Percentiles rank a stretch among this genome's conserved stretches.
Evolutionary conservation across 176 grass and related monocot species (phyloP).

Genomic region (Otatea glauca): DNA sequence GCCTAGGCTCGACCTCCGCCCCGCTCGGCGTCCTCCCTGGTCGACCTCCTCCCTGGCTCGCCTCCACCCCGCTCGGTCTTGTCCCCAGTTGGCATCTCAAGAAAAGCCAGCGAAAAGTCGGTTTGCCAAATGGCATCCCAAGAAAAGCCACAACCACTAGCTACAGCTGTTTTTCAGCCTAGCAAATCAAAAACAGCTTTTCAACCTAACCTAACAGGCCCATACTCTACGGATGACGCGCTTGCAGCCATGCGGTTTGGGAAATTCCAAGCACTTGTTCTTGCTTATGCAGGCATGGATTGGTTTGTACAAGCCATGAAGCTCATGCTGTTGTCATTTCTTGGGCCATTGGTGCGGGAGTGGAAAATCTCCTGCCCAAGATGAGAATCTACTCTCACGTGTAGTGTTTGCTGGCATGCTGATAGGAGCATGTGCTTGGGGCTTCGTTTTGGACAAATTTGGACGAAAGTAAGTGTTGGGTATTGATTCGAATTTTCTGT

Average conservation of each 20-base stretch:
- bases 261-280: slow-evolving; percentile 76
- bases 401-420: slow-evolving; percentile 87
- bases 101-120: too few species aligned
- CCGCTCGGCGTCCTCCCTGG: too few species aligned
- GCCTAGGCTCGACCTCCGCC: too few species aligned
- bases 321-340: slow-evolving; percentile 84
- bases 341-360: slow-evolving; percentile 65
- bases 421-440: slow-evolving; percentile 72
- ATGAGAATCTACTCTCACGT: slow-evolving; percentile 79
- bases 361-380: slow-evolving; percentile 64
- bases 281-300: slow-evolving; percentile 79
- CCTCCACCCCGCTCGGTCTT: too few species aligned
- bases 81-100: too few species aligned
- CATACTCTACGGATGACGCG: slow-evolving; percentile 75
- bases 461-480: slow-evolving; percentile 92
- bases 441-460: slow-evolving; percentile 78
- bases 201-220: too few species aligned
- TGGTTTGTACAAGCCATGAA: slow-evolving; percentile 86
- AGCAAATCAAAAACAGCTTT: too few species aligned
- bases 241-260: slow-evolving; percentile 74
- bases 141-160: too few species aligned
- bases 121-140: too few species aligned
- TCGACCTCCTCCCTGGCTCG: too few species aligned
- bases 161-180: too few species aligned
- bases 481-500: too few species aligned